phyloP scores from a whole-genome alignment of 2,329 filamentous ascomycete genomes.

The Penicillium fuscoglaucum region DNA sequence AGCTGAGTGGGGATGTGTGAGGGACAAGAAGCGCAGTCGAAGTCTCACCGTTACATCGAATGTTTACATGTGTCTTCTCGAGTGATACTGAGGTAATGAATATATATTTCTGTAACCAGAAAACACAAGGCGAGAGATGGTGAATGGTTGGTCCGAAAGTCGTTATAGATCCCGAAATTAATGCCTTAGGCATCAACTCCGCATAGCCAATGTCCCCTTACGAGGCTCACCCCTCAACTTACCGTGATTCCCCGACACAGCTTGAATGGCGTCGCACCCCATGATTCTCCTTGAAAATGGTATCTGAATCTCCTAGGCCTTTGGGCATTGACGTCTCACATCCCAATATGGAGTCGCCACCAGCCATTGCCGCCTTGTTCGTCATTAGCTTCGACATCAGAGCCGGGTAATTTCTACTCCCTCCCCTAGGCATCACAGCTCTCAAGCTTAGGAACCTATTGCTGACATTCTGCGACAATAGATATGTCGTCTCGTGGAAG shows the following conservation, averaged over 20 bases:
- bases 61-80: too few relatives aligned
- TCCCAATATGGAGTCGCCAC: conserved; percentile 40
- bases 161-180: background rate
- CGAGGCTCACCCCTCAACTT: conserved; percentile 12
- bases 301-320: conserved; percentile 30
- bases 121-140: background rate
- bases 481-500: conserved; percentile 86
- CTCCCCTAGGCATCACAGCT: conserved; percentile 1
- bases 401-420: conserved; percentile 63
- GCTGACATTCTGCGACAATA: conserved; percentile 36
- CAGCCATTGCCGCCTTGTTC: conserved; percentile 72
- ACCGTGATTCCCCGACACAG: conserved; percentile 26
- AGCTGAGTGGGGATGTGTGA: background rate
- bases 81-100: too few relatives aligned
- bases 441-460: conserved; percentile 7
- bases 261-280: conserved; percentile 18
- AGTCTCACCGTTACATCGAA: background rate
- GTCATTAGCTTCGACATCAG: conserved; percentile 91
- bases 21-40: background rate
- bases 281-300: conserved; percentile 27
- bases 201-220: conserved; percentile 6
- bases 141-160: background rate
- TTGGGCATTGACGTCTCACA: conserved; percentile 38
- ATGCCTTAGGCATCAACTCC: conserved; percentile 13
- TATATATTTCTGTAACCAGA: background rate